These are phyloP conservation scores for Spinellus fusiger DNA, from an alignment of 192 early-diverging fungal genomes.

Conservation along the genomic window DNA sequence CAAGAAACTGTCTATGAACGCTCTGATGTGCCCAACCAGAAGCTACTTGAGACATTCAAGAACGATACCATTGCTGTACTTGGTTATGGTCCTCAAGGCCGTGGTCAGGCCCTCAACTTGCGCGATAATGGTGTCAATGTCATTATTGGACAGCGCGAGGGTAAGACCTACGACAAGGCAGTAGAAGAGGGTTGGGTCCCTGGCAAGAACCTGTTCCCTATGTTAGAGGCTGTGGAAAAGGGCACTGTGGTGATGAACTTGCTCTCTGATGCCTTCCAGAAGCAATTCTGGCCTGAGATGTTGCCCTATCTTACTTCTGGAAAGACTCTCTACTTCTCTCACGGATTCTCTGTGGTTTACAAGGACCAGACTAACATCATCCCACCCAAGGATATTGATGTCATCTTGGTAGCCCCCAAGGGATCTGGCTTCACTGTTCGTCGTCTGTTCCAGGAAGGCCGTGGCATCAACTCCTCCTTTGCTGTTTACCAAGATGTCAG, in stretches of 20 bases:
- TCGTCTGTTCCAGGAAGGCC: slow-evolving; percentile 91
- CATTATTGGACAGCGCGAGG: slow-evolving; percentile 88
- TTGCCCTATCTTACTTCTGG: slow-evolving; percentile 87
- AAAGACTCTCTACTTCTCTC: slow-evolving; percentile 98
- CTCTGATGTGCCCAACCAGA: slow-evolving; percentile 87
- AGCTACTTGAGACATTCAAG: slow-evolving; percentile 85
- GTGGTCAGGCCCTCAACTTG: slow-evolving; percentile 91
- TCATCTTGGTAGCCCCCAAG: slow-evolving; percentile 94
- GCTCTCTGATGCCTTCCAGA: slow-evolving; percentile 94
- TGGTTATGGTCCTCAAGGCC: slow-evolving; percentile 95
- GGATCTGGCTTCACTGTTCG: slow-evolving; percentile 93
- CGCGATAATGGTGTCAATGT: slow-evolving; percentile 96
- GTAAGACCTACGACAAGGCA: slow-evolving; percentile 87
- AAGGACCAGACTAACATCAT: slow-evolving; percentile 85
- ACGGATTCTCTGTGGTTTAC: slow-evolving; percentile 95
- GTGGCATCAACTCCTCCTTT: slow-evolving; percentile 95
- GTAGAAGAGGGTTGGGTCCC: slow-evolving; percentile 93
- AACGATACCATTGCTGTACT: slow-evolving; percentile 90
- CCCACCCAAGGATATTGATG: slow-evolving; percentile 82
- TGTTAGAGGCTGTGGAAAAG: slow-evolving; percentile 85
- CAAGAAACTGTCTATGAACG: slow-evolving; percentile 93
- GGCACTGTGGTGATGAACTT: slow-evolving; percentile 92
- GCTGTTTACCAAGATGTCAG: slow-evolving; percentile 92
- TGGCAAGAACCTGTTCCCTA: slow-evolving; percentile 91
- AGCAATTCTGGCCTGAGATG: slow-evolving; percentile 81